Evolutionary conservation across 495 filamentous ascomycete genomes (phyloP), one percentile per base, ranked within the genome.

Genomic region (Aspergillus olivimuriae): DNA sequence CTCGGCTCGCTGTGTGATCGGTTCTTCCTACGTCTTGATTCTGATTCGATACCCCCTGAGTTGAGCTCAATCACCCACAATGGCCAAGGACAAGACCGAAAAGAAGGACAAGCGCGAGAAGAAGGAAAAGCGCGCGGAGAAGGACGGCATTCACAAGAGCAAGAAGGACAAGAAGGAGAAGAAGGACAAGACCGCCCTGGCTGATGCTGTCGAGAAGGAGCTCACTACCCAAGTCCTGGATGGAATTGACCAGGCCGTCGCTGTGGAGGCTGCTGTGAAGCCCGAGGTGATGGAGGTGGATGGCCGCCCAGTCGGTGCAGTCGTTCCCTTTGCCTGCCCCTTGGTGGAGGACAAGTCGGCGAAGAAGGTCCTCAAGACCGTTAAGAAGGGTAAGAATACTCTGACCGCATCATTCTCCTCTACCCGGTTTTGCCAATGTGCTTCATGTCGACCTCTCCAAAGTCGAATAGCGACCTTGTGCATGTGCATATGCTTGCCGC

Each of bases 341-440:
- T 71, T 97, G 56, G 89, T 86, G 15, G 84, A 92, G 55, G 89
- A 95, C 57, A 95, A 95, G 77, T 66, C 75, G 18, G 78, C 82
- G 53, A 95, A 96, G 81, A 96, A 95, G 80, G 78, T 94, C 28
- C 69, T 91, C 57, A 94, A 94, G 76, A 80, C 78, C 23, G 86
- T 97, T 40, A 91, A 92, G 78, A 94, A 94, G 72, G 87, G 92
- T 95, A 75, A n/a, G n/a, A n/a, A n/a, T n/a, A n/a, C n/a, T n/a
- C n/a, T n/a, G 12, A 34, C 15, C 33, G 33, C 33, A 16, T 16
- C 19, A 6, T 1, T 34, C 33, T 34, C 33, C 7, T 30, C 26
- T 30, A 12, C 12, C 26, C 12, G 7, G 7, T 34, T 34, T 17
- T 17, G n/a, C n/a, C n/a, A n/a, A 34, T 34, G 4, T 34, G 33